phyloP scores from a whole-genome alignment of 2,329 filamentous ascomycete species.

The Nannizzia gypsea region DNA sequence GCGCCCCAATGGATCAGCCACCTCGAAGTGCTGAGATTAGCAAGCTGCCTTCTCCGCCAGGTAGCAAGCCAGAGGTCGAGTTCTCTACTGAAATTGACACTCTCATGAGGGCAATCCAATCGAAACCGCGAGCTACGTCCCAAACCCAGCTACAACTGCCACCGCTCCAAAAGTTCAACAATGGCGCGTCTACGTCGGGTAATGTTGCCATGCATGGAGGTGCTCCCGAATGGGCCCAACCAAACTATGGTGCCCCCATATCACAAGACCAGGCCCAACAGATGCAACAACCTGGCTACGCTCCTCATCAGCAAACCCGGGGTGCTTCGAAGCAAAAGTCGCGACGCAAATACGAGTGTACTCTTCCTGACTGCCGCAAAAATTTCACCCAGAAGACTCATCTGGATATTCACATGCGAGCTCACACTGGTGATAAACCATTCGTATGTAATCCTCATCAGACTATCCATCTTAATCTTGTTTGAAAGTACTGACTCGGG shows the following conservation, averaged over 20 bases:
- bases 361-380: constrained; percentile 62
- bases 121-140: constrained; percentile 37
- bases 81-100: constrained; percentile 78
- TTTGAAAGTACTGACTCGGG: not conserved
- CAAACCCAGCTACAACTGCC: constrained; percentile 19
- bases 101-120: constrained; percentile 79
- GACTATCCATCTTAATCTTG: not conserved
- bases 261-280: constrained; percentile 15
- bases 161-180: constrained; percentile 25
- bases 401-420: constrained; percentile 74
- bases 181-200: not conserved
- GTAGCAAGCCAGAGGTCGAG: constrained; percentile 33
- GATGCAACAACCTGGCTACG: not conserved
- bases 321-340: constrained; percentile 29
- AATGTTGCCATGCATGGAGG: constrained; percentile 5
- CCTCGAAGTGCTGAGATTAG: constrained; percentile 5
- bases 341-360: constrained; percentile 60
- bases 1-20: constrained; percentile 4
- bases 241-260: constrained; percentile 9
- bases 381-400: constrained; percentile 87
- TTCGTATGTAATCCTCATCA: constrained; percentile 47
- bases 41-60: constrained; percentile 5
- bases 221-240: constrained; percentile 11
- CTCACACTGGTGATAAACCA: constrained; percentile 81
- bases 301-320: constrained; percentile 24